Percentiles rank a stretch among this genome's conserved stretches.
These are phyloP conservation scores for Aspergillus indologenus DNA, from an alignment of 495 filamentous ascomycete species.

Conservation along the genomic window DNA sequence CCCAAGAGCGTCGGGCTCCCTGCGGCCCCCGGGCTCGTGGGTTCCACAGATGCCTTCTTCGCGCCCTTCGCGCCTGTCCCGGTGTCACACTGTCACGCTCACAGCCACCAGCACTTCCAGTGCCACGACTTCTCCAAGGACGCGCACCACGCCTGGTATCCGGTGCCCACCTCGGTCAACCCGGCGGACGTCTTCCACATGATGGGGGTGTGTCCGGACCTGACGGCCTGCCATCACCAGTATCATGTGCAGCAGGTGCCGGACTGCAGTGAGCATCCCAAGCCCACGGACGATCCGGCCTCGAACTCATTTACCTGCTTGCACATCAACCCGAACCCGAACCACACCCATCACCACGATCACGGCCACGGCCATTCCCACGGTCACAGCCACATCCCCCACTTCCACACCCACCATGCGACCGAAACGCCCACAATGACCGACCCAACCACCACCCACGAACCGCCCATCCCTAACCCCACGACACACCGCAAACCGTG, in stretches of 20 bases:
- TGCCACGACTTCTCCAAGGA: slow-evolving; percentile 37
- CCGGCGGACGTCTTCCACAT: slow-evolving; percentile 43
- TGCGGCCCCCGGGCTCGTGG: slow-evolving; percentile 13
- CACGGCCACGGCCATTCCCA: slow-evolving; percentile 10
- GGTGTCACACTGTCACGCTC: slow-evolving; percentile 34
- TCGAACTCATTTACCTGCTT: slow-evolving; percentile 30
- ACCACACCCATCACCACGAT: slow-evolving; percentile 16
- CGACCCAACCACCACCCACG: slow-evolving; percentile 27
- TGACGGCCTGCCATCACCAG: slow-evolving; percentile 26
- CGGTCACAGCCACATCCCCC: slow-evolving; percentile 18
- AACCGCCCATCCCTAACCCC: slow-evolving; percentile 17
- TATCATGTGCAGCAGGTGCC: slow-evolving; percentile 27
- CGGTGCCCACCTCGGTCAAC: slow-evolving; percentile 32
- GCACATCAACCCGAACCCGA: slow-evolving; percentile 21
- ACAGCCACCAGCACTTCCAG: slow-evolving; percentile 31
- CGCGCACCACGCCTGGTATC: slow-evolving; percentile 26
- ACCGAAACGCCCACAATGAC: slow-evolving; percentile 18
- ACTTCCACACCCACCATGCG: neutral
- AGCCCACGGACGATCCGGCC: slow-evolving; percentile 15
- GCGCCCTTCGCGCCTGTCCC: slow-evolving; percentile 27
- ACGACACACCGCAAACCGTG: slow-evolving; percentile 31
- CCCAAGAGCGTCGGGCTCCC: slow-evolving; percentile 24
- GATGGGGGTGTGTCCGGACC: slow-evolving; percentile 39
- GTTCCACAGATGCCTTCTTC: slow-evolving; percentile 27
- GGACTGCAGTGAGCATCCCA: slow-evolving; percentile 14